Conservation (phyloP, 176 grass and related monocot genomes). For the Typha latifolia region DNA sequence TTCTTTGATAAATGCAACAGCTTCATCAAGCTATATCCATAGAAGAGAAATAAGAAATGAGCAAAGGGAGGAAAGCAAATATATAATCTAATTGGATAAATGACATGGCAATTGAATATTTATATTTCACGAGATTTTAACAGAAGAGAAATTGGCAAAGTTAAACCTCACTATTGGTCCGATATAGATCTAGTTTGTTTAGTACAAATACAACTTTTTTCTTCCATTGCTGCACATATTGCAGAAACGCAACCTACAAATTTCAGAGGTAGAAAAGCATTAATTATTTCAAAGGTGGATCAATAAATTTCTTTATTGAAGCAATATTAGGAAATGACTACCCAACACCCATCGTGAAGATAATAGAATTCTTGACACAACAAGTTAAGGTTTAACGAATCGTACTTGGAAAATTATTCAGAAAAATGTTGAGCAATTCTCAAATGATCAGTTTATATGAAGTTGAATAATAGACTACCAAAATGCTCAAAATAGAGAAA, state of each 20-base stretch:
- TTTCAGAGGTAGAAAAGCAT: conserved; percentile 14
- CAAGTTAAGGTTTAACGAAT: too few species aligned
- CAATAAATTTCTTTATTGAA: background rate
- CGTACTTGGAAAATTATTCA: too few species aligned
- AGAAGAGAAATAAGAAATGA: conserved; percentile 27
- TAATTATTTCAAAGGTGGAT: conserved; percentile 14
- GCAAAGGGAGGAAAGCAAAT: conserved; percentile 16
- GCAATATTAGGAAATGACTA: background rate
- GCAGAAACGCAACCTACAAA: conserved; percentile 85
- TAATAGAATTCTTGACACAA: too few species aligned
- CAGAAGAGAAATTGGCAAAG: conserved; percentile 15
- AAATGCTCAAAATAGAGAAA: too few species aligned
- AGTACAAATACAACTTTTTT: conserved; percentile 97
- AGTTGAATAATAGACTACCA: too few species aligned
- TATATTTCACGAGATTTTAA: conserved; percentile 6
- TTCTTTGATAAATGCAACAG: conserved; percentile 76
- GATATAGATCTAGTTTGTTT: conserved; percentile 94
- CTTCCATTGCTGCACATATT: conserved; percentile 91
- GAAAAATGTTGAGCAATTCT: too few species aligned
- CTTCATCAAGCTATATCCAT: conserved; percentile 79
- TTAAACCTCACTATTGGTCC: conserved; percentile 62
- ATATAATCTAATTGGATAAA: background rate
- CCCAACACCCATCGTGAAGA: too few species aligned
- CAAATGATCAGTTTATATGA: too few species aligned
- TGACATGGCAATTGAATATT: background rate